phyloP scores from a whole-genome alignment of 2,329 filamentous ascomycete genomes.

The Clarireedia monteithiana region DNA sequence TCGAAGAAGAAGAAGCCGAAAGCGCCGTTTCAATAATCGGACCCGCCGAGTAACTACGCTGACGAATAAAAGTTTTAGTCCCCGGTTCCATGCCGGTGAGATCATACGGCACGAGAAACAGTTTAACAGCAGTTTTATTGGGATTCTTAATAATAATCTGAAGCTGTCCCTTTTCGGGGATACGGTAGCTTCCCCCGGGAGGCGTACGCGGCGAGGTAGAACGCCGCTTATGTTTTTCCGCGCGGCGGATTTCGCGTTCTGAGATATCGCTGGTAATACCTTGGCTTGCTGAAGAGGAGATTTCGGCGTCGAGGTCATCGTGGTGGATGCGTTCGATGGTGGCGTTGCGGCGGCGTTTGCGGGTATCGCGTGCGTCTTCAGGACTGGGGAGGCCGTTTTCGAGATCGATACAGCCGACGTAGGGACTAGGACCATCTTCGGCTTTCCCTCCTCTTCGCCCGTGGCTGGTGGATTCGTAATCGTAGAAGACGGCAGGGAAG shows the following conservation, averaged over 20 bases:
- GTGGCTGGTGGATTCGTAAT: constrained; percentile 63
- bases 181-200: constrained; percentile 84
- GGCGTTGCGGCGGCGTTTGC: constrained; percentile 30
- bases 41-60: constrained; percentile 85
- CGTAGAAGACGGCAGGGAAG: constrained; percentile 95
- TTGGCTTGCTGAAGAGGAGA: constrained; percentile 5
- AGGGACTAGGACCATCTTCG: constrained; percentile 87
- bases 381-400: constrained; percentile 64
- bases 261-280: constrained; percentile 7
- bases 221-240: constrained; percentile 52
- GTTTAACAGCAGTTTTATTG: constrained; percentile 94
- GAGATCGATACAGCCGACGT: constrained; percentile 87
- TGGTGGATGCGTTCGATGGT: constrained; percentile 12
- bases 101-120: constrained; percentile 92
- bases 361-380: constrained; percentile 35
- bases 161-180: constrained; percentile 86
- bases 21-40: constrained; percentile 60
- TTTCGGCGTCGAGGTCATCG: constrained; percentile 21
- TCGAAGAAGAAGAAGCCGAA: constrained; percentile 17
- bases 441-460: constrained; percentile 50
- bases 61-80: constrained; percentile 91
- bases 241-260: constrained; percentile 35
- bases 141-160: constrained; percentile 98
- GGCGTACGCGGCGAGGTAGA: constrained; percentile 57
- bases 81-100: constrained; percentile 85